Evolutionary conservation across 257 asterid species (phyloP).

Genomic region (Fraxinus excelsior): DNA sequence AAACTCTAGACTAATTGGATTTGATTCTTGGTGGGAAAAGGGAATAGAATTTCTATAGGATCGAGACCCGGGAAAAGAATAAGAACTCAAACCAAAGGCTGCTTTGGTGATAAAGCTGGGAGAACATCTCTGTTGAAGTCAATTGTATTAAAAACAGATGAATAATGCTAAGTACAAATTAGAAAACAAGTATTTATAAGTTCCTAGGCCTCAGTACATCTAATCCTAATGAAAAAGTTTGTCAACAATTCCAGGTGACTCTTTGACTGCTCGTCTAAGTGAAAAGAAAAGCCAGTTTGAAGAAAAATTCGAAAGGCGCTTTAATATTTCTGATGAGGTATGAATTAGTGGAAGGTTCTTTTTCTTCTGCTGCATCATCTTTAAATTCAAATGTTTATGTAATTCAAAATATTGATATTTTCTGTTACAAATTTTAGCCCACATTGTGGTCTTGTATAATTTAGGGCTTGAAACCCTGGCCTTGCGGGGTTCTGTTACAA

Average conservation of each 20-base stretch:
- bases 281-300: conserved; percentile 78
- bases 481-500: too few species aligned
- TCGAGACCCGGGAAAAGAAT: not conserved
- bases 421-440: not conserved
- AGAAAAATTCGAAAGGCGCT: conserved; percentile 62
- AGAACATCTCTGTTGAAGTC: not conserved
- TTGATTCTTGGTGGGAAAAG: not conserved
- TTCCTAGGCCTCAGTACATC: not conserved
- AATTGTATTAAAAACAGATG: not conserved
- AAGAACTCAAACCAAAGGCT: not conserved
- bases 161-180: not conserved
- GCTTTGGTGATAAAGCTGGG: not conserved
- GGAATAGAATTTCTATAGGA: not conserved
- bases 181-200: not conserved
- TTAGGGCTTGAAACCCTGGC: not conserved
- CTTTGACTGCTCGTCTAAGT: conserved; percentile 57
- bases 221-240: conserved; percentile 14
- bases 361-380: conserved; percentile 15
- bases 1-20: not conserved
- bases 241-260: conserved; percentile 54
- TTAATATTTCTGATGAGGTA: conserved; percentile 76
- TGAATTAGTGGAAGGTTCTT: conserved; percentile 17
- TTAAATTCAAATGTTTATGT: conserved; percentile 10
- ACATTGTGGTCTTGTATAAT: not conserved
- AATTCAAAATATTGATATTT: conserved; percentile 21